Evolutionary conservation across 2,329 filamentous ascomycete genomes (phyloP).

Genomic region (Talaromyces albobiverticillius): DNA sequence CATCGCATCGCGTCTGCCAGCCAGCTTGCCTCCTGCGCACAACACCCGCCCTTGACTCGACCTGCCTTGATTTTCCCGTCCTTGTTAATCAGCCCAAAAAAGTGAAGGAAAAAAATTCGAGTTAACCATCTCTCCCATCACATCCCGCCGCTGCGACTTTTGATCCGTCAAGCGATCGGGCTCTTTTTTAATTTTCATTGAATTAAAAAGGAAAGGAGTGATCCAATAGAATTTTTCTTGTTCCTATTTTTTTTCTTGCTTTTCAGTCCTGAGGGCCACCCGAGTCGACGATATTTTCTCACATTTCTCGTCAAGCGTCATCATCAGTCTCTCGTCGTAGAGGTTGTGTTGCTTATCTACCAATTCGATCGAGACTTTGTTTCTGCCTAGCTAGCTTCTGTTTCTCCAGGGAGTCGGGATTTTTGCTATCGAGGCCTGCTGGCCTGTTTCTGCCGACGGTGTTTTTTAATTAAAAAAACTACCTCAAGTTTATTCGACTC

Average conservation of each 20-base stretch:
- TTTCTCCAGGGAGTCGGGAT: background rate
- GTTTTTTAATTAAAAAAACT: background rate
- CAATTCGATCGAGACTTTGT: background rate
- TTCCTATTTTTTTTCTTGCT: no score
- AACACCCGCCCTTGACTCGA: background rate
- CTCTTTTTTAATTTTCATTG: background rate
- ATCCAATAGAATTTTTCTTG: background rate
- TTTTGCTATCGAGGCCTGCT: slow-evolving; percentile 8
- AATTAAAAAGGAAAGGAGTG: background rate
- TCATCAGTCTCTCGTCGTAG: background rate
- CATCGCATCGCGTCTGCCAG: background rate
- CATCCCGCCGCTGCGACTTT: background rate
- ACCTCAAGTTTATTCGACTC: background rate
- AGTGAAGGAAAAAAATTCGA: background rate
- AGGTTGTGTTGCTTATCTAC: background rate
- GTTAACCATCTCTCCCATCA: background rate
- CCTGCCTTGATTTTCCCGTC: background rate
- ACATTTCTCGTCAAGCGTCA: background rate
- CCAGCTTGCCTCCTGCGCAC: background rate
- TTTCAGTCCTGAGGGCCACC: slow-evolving; percentile 1
- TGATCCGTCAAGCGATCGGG: background rate
- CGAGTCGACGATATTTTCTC: background rate
- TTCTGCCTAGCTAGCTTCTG: background rate
- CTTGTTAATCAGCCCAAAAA: background rate
- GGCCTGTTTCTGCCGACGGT: slow-evolving; percentile 9